Percentiles rank a stretch among this genome's conserved stretches.
These are phyloP conservation scores for Fusarium secorum DNA, from an alignment of 2,329 filamentous ascomycete species.

Conservation along the genomic window DNA sequence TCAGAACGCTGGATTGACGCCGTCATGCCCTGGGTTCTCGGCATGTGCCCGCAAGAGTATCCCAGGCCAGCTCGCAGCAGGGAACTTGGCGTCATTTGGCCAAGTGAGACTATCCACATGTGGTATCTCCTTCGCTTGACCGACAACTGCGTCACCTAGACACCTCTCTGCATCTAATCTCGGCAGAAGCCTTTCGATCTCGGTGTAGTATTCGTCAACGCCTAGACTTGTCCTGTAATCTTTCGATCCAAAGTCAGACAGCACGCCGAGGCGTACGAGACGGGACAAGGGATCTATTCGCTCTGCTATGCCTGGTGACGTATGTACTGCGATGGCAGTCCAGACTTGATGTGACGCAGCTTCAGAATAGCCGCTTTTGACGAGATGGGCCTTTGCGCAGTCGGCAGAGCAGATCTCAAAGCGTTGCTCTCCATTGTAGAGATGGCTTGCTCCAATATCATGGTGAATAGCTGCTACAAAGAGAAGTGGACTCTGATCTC, in stretches of 20 bases:
- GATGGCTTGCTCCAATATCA: constrained; percentile 46
- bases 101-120: constrained; percentile 39
- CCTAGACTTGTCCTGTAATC: constrained; percentile 12
- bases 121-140: constrained; percentile 36
- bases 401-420: constrained; percentile 49
- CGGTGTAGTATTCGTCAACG: constrained; percentile 3
- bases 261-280: constrained; percentile 44
- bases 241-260: constrained; percentile 43
- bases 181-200: constrained; percentile 39
- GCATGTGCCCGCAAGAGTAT: constrained; percentile 43
- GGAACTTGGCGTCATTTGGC: constrained; percentile 41
- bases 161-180: constrained; percentile 39
- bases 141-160: constrained; percentile 42
- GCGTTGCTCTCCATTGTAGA: constrained; percentile 44
- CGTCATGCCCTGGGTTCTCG: constrained; percentile 41
- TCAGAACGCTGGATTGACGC: constrained; percentile 44
- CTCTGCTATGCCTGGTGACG: constrained; percentile 48
- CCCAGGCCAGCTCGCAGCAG: constrained; percentile 44
- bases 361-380: constrained; percentile 37
- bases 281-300: constrained; percentile 46
- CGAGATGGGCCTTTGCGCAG: constrained; percentile 42
- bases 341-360: constrained; percentile 44
- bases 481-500: constrained; percentile 32
- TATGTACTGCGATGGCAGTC: constrained; percentile 48
- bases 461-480: constrained; percentile 49